These are phyloP conservation scores for Hamiltosporidium tvaerminnensis DNA, from an alignment of 371 early-diverging fungal genomes.

Conservation along the genomic window DNA sequence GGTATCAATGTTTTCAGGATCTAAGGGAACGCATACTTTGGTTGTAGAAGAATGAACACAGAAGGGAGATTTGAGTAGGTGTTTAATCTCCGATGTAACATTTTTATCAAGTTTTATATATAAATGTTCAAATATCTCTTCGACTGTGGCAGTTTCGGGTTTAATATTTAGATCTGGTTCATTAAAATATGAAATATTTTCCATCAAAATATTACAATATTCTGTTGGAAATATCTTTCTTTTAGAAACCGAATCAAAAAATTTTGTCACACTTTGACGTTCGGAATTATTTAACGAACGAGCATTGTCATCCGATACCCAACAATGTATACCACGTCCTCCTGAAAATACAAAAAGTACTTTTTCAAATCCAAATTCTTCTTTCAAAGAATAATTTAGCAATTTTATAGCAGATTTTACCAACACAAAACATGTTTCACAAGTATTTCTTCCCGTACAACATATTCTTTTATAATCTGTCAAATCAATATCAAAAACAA, in stretches of 20 bases:
- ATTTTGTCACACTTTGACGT: conserved; percentile 66
- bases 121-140: conserved; percentile 47
- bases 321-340: conserved; percentile 93
- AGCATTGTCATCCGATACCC: conserved; percentile 80
- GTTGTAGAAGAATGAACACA: conserved; percentile 68
- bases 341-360: conserved; percentile 84
- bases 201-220: conserved; percentile 28
- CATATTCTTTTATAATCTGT: too few species aligned
- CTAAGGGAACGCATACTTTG: not conserved
- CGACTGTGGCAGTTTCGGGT: not conserved
- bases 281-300: conserved; percentile 60
- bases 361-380: conserved; percentile 83
- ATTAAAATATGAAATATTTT: conserved; percentile 8
- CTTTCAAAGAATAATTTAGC: conserved; percentile 56
- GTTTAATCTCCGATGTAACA: conserved; percentile 72
- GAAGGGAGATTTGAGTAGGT: conserved; percentile 92
- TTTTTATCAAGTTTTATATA: conserved; percentile 85
- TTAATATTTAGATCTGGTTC: not conserved
- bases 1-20: conserved; percentile 3
- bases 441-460: too few species aligned
- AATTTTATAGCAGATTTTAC: too few species aligned
- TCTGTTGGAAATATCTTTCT: conserved; percentile 7
- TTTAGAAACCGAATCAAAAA: conserved; percentile 43
- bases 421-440: too few species aligned
- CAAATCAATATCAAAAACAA: too few species aligned